Evolutionary conservation across 2,329 filamentous ascomycete species (phyloP).

Genomic region (Ambrosiella cleistominuta): DNA sequence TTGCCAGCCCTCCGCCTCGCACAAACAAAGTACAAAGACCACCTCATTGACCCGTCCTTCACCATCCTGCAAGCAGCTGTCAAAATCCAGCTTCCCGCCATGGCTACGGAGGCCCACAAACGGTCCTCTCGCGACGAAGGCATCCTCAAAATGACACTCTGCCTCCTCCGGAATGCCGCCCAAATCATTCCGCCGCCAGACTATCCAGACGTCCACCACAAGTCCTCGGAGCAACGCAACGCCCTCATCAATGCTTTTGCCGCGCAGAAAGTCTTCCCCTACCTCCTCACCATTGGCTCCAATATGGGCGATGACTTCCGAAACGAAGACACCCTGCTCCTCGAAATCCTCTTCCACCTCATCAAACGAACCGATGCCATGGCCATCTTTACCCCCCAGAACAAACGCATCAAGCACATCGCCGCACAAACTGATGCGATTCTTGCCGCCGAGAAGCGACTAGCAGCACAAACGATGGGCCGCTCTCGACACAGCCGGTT

Average conservation of each 20-base stretch:
- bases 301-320: constrained; percentile 90
- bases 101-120: constrained; percentile 62
- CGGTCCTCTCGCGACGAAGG: constrained; percentile 67
- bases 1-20: constrained; percentile 75
- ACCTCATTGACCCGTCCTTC: constrained; percentile 66
- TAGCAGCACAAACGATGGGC: constrained; percentile 52
- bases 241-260: constrained; percentile 78
- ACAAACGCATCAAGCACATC: constrained; percentile 49
- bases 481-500: constrained; percentile 85
- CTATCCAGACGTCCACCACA: constrained; percentile 69
- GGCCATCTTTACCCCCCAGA: constrained; percentile 70
- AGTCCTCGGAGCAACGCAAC: constrained; percentile 50
- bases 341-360: constrained; percentile 85
- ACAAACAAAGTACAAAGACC: constrained; percentile 77
- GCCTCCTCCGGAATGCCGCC: constrained; percentile 75
- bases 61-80: constrained; percentile 67
- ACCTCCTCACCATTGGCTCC: constrained; percentile 72
- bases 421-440: constrained; percentile 56
- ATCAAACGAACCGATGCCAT: constrained; percentile 75
- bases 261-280: constrained; percentile 74
- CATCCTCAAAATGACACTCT: constrained; percentile 78
- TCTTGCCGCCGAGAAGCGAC: constrained; percentile 68
- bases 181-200: constrained; percentile 62
- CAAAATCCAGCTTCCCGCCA: constrained; percentile 65
- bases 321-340: constrained; percentile 68